A percentile compares a stretch with the other conserved stretches of the same genome.
These are phyloP conservation scores for Acephala macrosclerotiorum DNA, from an alignment of 2,329 filamentous ascomycete species.

Conservation along the genomic window DNA sequence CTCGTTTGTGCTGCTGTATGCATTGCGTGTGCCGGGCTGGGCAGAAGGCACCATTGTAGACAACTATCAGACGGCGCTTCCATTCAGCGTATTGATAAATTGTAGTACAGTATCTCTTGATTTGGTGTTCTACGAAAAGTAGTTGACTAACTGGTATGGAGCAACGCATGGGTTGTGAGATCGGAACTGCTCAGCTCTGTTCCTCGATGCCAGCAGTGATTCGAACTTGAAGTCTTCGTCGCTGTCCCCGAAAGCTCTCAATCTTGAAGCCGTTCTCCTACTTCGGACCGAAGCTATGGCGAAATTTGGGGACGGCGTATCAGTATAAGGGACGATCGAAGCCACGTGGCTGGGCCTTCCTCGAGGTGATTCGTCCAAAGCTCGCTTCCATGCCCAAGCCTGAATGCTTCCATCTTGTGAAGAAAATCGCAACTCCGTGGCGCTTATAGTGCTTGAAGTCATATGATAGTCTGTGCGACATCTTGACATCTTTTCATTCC, in stretches of 20 bases:
- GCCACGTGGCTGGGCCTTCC: background rate
- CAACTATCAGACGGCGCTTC: too few species aligned
- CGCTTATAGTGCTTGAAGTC: conserved; percentile 18
- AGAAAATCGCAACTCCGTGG: conserved; percentile 21
- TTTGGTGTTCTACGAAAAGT: too few species aligned
- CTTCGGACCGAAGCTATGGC: background rate
- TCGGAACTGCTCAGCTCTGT: conserved; percentile 15
- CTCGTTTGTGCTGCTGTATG: too few species aligned
- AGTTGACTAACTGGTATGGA: conserved; percentile 44
- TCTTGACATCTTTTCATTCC: conserved; percentile 13
- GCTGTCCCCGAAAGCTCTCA: conserved; percentile 21
- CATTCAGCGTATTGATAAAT: too few species aligned
- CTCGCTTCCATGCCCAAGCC: conserved; percentile 21
- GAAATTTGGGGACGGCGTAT: too few species aligned
- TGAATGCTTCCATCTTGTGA: conserved; percentile 31
- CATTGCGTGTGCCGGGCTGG: too few species aligned
- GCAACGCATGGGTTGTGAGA: conserved; percentile 13
- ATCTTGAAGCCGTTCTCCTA: conserved; percentile 12
- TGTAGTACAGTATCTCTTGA: too few species aligned
- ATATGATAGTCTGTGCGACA: conserved; percentile 30
- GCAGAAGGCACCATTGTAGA: too few species aligned
- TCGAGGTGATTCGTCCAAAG: conserved; percentile 26
- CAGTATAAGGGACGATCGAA: too few species aligned
- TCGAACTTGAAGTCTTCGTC: conserved; percentile 21
- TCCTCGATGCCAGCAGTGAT: conserved; percentile 20